A percentile compares a stretch with the other conserved stretches of the same genome.
Evolutionary conservation across 2,329 filamentous ascomycete genomes (phyloP).

Genomic region (Penicillium sp.): DNA sequence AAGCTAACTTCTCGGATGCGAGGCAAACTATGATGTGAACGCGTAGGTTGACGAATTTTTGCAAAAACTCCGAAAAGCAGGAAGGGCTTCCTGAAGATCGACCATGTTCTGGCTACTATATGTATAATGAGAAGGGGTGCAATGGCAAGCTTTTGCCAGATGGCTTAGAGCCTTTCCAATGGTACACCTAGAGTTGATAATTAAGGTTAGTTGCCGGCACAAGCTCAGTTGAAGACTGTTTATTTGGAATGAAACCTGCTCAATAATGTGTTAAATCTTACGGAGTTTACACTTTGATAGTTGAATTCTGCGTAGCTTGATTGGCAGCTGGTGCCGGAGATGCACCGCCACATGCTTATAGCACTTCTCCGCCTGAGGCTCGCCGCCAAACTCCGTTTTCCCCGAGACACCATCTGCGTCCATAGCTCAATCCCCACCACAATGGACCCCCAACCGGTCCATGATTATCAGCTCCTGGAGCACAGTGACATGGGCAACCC

Average conservation of each 20-base stretch:
- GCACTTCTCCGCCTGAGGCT: background rate
- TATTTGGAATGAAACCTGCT: background rate
- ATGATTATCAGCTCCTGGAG: slow-evolving; percentile 46
- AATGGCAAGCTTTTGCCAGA: background rate
- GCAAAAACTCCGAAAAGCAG: too few species aligned
- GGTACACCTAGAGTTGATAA: background rate
- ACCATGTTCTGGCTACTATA: too few species aligned
- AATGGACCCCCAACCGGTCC: slow-evolving; percentile 29
- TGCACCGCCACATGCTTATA: background rate
- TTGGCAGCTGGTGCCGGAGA: background rate
- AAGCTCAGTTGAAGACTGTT: background rate
- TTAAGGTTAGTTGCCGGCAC: background rate
- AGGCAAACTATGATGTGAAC: too few species aligned
- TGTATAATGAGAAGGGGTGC: too few species aligned
- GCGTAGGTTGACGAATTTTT: too few species aligned
- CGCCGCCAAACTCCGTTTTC: background rate
- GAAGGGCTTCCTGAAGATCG: too few species aligned
- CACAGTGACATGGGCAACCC: slow-evolving; percentile 45
- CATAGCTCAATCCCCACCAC: slow-evolving; percentile 12
- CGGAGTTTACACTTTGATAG: background rate
- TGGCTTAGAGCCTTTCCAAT: background rate
- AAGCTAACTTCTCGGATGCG: too few species aligned
- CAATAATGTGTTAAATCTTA: background rate
- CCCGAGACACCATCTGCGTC: background rate
- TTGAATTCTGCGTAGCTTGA: background rate